Evolutionary conservation across 129 eudicot genomes (phyloP), one percentile per base, ranked within the genome.

Genomic region (Tagetes patula): DNA sequence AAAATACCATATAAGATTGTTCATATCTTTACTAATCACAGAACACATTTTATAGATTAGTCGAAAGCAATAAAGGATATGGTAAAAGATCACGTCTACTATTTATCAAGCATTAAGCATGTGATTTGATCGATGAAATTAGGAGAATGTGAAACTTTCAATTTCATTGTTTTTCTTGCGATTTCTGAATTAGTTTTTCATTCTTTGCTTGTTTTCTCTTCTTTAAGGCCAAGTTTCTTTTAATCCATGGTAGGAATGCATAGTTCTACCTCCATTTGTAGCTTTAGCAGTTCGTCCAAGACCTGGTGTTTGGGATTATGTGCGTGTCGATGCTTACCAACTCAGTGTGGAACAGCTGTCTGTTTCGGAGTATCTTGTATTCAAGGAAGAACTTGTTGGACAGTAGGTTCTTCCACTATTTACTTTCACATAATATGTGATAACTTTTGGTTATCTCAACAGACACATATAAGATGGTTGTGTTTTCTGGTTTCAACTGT

Each of bases 231-330:
- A 7, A 79, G 56, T 50, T 37, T 48, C 8, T 77, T 32, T 64
- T 79, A 58, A 48, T 46, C 36, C 71, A 67, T 65, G 67, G 39
- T 65, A 95, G 99, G 99, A 95, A 83, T 95, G 91, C 68, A 95
- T 95, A 69, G 87, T 95, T 74, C 76, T 88, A 53, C 99, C 99
- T 49, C 99, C 99, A 6, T 91, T 88, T 79, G 99, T 95, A 67
- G 96, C 97, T 66, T 69, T 95, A 73, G 97, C 99, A 11, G 77
- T 95, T 62, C 96, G 99, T 12, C 99, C 99, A 42, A 85, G 97
- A 75, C 99, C 99, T 52, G 99, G 97, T 65, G 99, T 95, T 76
- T 95, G 99, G 99, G 99, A 95, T 34, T 85, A 81, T 20, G 96
- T 95, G 27, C 97, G 97, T 37, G 90, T 95, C 3, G 88, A 95